phyloP scores from a whole-genome alignment of 495 filamentous ascomycete species.

The Filosporella fistucella region DNA sequence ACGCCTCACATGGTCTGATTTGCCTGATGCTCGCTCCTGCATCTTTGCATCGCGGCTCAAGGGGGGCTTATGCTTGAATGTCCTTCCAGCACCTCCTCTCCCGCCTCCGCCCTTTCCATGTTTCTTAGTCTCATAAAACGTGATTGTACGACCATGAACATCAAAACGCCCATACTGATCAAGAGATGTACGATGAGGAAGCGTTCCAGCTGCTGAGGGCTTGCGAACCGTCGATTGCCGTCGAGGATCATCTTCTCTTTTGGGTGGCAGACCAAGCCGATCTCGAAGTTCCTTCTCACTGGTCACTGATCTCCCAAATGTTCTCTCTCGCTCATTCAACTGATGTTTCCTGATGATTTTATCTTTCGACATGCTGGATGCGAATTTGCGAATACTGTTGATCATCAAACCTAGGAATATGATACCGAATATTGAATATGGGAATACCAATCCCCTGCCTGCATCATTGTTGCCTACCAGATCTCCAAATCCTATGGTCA shows the following conservation, averaged over 20 bases:
- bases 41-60: constrained; percentile 24
- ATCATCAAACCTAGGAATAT: constrained; percentile 72
- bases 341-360: constrained; percentile 65
- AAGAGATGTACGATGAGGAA: constrained; percentile 22
- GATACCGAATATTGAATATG: constrained; percentile 71
- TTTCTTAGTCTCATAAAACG: constrained; percentile 28
- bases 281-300: constrained; percentile 38
- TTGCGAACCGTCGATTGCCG: constrained; percentile 1
- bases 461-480: constrained; percentile 41
- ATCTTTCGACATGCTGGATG: constrained; percentile 55
- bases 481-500: constrained; percentile 73
- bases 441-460: constrained; percentile 57
- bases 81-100: constrained; percentile 17
- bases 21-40: constrained; percentile 50
- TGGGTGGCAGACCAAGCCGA: constrained; percentile 33
- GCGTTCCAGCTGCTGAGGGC: constrained; percentile 8
- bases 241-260: constrained; percentile 5
- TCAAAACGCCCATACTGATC: constrained; percentile 32
- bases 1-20: constrained; percentile 45
- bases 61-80: constrained; percentile 5
- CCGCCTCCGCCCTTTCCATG: constrained; percentile 9
- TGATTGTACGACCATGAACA: constrained; percentile 30
- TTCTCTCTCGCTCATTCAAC: constrained; percentile 50
- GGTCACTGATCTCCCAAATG: constrained; percentile 49
- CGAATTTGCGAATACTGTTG: constrained; percentile 63